Conservation (phyloP, 192 early-diverging fungal genomes). For the Backusella westeae region DNA sequence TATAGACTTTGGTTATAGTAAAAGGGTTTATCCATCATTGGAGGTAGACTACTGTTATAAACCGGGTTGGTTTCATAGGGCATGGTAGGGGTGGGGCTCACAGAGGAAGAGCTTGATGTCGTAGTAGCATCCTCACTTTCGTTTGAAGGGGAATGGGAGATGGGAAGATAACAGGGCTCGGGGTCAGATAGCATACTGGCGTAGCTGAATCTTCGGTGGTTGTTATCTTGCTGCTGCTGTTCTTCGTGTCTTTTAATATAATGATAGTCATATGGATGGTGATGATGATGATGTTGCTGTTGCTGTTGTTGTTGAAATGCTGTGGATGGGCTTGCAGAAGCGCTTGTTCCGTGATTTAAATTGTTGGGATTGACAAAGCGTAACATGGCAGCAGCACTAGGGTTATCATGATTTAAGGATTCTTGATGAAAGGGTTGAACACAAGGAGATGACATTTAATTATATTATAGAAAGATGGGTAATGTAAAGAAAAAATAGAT, state of each 20-base stretch:
- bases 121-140: not conserved
- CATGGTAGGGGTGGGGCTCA: not conserved
- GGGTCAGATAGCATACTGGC: slow-evolving; percentile 13
- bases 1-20: not conserved
- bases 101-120: not conserved
- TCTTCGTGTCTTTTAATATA: slow-evolving; percentile 1
- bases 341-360: not conserved
- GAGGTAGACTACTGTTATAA: not conserved
- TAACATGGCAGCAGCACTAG: not conserved
- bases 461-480: not conserved
- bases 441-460: slow-evolving; percentile 6
- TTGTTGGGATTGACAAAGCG: slow-evolving; percentile 12
- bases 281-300: not conserved
- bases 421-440: slow-evolving; percentile 1
- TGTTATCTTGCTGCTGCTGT: not conserved
- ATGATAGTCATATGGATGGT: not conserved
- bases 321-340: not conserved
- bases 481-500: not conserved
- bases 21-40: not conserved
- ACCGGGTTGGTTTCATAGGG: slow-evolving; percentile 1
- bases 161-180: slow-evolving; percentile 6
- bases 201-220: slow-evolving; percentile 7
- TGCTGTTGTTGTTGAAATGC: not conserved
- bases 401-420: not conserved
- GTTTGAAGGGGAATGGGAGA: not conserved